These are phyloP conservation scores for Catunica adiposa DNA, from an alignment of 2,329 filamentous ascomycete species.

Conservation along the genomic window DNA sequence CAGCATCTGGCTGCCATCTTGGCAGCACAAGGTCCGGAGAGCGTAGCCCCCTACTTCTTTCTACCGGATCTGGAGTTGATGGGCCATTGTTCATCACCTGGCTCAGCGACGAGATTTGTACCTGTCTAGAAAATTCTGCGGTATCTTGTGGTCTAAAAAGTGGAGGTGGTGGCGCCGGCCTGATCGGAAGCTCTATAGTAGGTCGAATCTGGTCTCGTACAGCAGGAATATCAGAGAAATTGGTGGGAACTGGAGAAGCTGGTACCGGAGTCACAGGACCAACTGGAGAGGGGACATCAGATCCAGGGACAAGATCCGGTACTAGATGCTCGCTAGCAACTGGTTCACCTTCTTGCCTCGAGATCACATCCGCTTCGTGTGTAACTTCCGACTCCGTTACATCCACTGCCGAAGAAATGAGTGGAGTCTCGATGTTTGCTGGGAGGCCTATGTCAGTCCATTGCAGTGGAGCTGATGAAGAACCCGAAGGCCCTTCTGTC, in stretches of 20 bases:
- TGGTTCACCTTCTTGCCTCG: no score
- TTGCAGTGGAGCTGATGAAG: no score
- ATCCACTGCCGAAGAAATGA: no score
- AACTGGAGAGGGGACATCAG: not conserved
- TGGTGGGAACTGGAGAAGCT: not conserved
- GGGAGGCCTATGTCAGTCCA: no score
- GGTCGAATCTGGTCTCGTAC: not conserved
- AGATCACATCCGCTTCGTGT: no score
- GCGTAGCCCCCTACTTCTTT: not conserved
- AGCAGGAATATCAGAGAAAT: slow-evolving; percentile 3
- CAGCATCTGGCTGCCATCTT: slow-evolving; percentile 74
- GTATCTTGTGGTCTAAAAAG: not conserved
- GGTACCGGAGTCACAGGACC: not conserved
- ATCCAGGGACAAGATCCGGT: not conserved
- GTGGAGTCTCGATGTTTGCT: no score
- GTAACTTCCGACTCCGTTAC: no score
- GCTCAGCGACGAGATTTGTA: slow-evolving; percentile 1
- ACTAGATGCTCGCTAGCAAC: not conserved
- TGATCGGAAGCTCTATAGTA: not conserved
- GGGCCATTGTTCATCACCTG: slow-evolving; percentile 4
- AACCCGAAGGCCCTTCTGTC: no score
- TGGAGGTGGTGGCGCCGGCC: not conserved
- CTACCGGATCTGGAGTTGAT: not conserved
- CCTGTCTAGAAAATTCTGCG: not conserved
- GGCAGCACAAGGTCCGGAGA: slow-evolving; percentile 42